Conservation (phyloP, 192 early-diverging fungal species). For the Coemansia sp. region DNA sequence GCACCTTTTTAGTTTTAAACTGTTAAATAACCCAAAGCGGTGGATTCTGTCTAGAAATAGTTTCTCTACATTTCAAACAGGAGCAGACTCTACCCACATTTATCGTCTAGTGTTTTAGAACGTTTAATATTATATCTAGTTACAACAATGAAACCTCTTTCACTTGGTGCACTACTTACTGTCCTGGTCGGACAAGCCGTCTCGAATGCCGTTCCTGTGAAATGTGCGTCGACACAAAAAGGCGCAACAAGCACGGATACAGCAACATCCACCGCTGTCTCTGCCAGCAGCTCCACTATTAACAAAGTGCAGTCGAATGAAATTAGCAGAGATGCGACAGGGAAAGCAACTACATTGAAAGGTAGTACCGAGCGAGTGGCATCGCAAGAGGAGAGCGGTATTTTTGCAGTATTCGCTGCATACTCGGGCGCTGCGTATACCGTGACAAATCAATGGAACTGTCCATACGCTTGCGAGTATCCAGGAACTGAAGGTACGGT, state of each 20-base stretch:
- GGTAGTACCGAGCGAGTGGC: neutral
- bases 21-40: neutral
- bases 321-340: neutral
- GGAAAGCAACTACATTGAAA: neutral
- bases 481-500: conserved; percentile 41
- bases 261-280: neutral
- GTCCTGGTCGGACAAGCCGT: neutral
- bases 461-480: conserved; percentile 37
- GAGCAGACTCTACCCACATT: too few relatives aligned
- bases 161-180: neutral
- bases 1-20: neutral
- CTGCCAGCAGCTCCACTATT: neutral
- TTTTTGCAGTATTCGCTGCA: conserved; percentile 34
- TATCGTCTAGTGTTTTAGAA: neutral
- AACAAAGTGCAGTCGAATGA: neutral
- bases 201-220: neutral
- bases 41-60: neutral
- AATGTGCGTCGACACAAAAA: neutral
- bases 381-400: conserved; percentile 7
- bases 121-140: neutral
- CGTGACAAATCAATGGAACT: conserved; percentile 38
- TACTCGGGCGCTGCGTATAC: conserved; percentile 50
- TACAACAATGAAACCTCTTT: neutral
- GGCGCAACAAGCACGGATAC: neutral
- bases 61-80: too few relatives aligned